Conservation (phyloP, 441 rosid species). For the Pelargonium fulgidum region DNA sequence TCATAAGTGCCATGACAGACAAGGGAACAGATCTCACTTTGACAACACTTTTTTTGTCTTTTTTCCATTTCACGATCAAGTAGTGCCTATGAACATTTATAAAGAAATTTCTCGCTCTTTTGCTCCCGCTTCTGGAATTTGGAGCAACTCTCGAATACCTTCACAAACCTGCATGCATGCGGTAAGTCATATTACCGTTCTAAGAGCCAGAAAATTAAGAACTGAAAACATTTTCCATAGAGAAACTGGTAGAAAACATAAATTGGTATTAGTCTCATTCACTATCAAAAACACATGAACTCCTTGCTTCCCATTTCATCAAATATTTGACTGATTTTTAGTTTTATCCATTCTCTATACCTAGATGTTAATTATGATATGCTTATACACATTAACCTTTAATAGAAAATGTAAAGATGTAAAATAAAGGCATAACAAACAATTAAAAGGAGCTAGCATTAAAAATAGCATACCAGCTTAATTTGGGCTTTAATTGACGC, state of each 20-base stretch:
- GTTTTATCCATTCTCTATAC: too few relatives aligned
- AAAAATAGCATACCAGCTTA: constrained; percentile 18
- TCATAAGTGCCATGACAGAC: too few relatives aligned
- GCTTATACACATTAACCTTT: not conserved
- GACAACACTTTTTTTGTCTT: too few relatives aligned
- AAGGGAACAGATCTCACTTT: too few relatives aligned
- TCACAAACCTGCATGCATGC: constrained; percentile 15
- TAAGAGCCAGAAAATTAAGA: not conserved
- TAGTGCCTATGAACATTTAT: not conserved
- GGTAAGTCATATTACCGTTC: not conserved
- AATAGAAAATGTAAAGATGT: too few relatives aligned
- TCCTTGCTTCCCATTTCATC: too few relatives aligned
- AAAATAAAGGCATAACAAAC: not conserved
- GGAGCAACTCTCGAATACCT: constrained; percentile 23
- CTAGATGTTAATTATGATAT: too few relatives aligned
- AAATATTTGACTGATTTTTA: too few relatives aligned
- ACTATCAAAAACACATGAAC: too few relatives aligned
- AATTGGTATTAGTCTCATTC: too few relatives aligned
- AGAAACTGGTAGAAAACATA: not conserved
- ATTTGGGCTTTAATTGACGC: constrained; percentile 26
- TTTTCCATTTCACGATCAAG: too few relatives aligned
- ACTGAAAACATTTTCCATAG: not conserved
- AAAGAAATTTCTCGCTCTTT: not conserved
- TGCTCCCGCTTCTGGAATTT: constrained; percentile 10
- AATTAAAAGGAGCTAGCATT: not conserved